A percentile compares a stretch with the other conserved stretches of the same genome.
These are phyloP conservation scores for Nymphaea thermarum DNA, from an alignment of 164 flowering plant genomes.

Conservation along the genomic window DNA sequence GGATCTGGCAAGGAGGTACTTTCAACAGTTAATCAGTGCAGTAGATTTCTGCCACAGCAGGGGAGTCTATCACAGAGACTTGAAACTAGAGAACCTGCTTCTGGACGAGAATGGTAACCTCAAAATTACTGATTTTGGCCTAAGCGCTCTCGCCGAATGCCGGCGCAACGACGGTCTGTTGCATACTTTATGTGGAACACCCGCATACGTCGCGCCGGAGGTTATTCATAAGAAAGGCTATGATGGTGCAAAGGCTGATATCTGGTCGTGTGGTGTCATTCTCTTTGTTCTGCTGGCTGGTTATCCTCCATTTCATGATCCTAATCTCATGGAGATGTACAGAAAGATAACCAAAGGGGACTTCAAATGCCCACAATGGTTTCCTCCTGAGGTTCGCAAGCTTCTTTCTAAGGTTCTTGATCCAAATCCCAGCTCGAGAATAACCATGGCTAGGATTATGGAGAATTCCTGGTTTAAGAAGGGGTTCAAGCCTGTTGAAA, in stretches of 20 bases:
- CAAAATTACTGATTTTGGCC: constrained; percentile 27
- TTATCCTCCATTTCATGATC: constrained; percentile 28
- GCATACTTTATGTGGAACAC: constrained; percentile 31
- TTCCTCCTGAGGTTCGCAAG: constrained; percentile 19
- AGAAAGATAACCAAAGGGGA: constrained; percentile 24
- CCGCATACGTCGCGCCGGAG: constrained; percentile 30
- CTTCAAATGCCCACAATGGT: constrained; percentile 28
- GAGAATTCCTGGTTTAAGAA: constrained; percentile 26
- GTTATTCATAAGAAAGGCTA: constrained; percentile 26
- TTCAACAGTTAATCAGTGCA: constrained; percentile 22
- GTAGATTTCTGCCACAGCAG: constrained; percentile 28
- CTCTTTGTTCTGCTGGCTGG: constrained; percentile 27
- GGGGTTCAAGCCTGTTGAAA: constrained; percentile 14
- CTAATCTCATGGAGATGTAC: constrained; percentile 30
- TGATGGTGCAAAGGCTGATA: constrained; percentile 32
- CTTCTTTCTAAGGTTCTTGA: constrained; percentile 21
- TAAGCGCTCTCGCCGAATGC: constrained; percentile 19
- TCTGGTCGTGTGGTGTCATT: constrained; percentile 35
- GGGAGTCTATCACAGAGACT: constrained; percentile 34
- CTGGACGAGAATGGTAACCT: constrained; percentile 25
- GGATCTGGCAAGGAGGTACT: constrained; percentile 18
- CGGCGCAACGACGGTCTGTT: constrained; percentile 24
- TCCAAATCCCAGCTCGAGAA: constrained; percentile 19
- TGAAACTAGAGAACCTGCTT: constrained; percentile 32
- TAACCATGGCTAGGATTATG: constrained; percentile 16